Percentiles rank a stretch among this genome's conserved stretches.
Evolutionary conservation across 2,329 filamentous ascomycete genomes (phyloP).

Genomic region (Stachybotrys chartarum): DNA sequence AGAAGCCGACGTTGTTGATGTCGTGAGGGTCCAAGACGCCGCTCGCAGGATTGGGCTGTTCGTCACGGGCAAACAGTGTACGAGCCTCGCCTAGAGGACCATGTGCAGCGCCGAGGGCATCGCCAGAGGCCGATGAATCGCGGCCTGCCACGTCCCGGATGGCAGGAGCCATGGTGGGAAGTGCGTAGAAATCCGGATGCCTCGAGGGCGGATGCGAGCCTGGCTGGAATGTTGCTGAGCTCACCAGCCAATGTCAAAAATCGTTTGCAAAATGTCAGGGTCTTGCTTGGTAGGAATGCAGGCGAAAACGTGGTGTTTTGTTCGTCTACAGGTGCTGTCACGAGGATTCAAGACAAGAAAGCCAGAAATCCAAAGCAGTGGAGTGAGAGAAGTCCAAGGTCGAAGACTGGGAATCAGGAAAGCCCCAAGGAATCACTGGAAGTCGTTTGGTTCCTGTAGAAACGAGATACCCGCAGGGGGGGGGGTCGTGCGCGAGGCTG

Average conservation of each 20-base stretch:
- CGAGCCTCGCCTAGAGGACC: conserved; percentile 34
- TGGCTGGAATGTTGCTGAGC: background rate
- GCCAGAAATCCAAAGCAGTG: background rate
- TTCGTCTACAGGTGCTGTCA: background rate
- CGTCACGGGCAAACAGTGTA: conserved; percentile 28
- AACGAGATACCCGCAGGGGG: conserved; percentile 15
- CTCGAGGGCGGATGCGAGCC: conserved; percentile 8
- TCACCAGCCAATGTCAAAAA: background rate
- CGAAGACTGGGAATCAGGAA: too few relatives aligned
- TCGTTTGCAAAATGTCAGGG: background rate
- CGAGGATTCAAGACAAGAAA: background rate
- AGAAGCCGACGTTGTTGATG: conserved; percentile 64
- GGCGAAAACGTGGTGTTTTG: background rate
- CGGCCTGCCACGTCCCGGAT: conserved; percentile 20
- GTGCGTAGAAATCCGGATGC: background rate
- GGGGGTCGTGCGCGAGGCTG: conserved; percentile 5
- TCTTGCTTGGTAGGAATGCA: background rate
- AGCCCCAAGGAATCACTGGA: too few relatives aligned
- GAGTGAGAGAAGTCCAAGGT: background rate
- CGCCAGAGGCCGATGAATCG: conserved; percentile 4
- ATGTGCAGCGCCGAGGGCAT: conserved; percentile 19
- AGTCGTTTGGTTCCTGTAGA: conserved; percentile 11
- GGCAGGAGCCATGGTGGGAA: conserved; percentile 32
- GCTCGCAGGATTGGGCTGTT: conserved; percentile 28
- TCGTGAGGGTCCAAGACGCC: conserved; percentile 47